Percentiles rank a stretch among this genome's conserved stretches.
phyloP scores from a whole-genome alignment of 2,329 filamentous ascomycete genomes.

The Fusarium transvaalense region DNA sequence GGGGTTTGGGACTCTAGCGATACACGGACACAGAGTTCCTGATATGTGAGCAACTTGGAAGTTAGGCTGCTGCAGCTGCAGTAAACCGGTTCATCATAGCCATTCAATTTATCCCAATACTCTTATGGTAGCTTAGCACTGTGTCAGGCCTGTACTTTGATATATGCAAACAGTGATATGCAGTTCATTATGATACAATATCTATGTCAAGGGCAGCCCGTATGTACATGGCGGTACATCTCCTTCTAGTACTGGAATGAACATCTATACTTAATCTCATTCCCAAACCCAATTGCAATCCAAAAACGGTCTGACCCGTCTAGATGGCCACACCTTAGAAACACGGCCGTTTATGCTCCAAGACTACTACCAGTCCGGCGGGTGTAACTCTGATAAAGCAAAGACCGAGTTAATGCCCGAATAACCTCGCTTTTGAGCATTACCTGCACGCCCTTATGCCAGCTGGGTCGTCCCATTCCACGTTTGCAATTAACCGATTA shows the following conservation, averaged over 20 bases:
- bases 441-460: conserved; percentile 5
- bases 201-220: too few species aligned
- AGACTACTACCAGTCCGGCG: conserved; percentile 5
- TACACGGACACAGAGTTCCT: background rate
- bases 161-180: background rate
- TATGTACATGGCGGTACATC: background rate
- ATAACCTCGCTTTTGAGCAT: conserved; percentile 3
- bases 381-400: background rate
- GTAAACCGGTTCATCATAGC: background rate
- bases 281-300: conserved; percentile 4
- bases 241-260: conserved; percentile 28
- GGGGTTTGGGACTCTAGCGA: background rate
- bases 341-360: background rate
- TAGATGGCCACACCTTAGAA: background rate
- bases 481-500: conserved; percentile 14
- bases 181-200: too few species aligned
- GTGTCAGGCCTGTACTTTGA: background rate
- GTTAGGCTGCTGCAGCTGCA: background rate
- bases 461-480: conserved; percentile 37
- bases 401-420: background rate
- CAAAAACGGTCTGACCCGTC: conserved; percentile 10
- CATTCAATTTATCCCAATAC: background rate
- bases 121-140: background rate
- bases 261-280: conserved; percentile 13
- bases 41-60: background rate